Evolutionary conservation across 106 monocot genomes (phyloP).

Genomic region (Dendrobium nobile): DNA sequence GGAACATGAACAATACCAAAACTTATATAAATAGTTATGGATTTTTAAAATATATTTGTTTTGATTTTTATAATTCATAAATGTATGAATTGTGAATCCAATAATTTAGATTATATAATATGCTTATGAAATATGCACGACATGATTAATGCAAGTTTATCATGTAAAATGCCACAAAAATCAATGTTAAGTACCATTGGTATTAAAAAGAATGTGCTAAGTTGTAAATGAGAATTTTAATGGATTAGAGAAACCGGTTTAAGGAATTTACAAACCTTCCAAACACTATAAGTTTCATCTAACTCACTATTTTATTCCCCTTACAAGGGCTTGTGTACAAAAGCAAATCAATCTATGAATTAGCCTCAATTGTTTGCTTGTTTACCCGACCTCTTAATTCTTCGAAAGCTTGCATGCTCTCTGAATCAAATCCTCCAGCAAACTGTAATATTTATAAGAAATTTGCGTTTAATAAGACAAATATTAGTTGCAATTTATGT

Average conservation of each 20-base stretch:
- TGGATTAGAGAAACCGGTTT: neutral
- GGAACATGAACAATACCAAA: too few relatives aligned
- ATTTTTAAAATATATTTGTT: too few relatives aligned
- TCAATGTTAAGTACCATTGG: too few relatives aligned
- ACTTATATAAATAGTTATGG: too few relatives aligned
- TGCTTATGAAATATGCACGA: too few relatives aligned
- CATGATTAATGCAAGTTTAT: too few relatives aligned
- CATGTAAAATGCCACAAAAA: too few relatives aligned
- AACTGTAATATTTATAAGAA: constrained; percentile 32
- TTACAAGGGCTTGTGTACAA: neutral
- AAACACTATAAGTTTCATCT: neutral
- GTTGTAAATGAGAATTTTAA: too few relatives aligned
- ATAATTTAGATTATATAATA: too few relatives aligned
- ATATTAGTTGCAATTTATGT: neutral
- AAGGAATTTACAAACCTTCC: neutral
- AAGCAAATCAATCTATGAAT: neutral
- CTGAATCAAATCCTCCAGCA: constrained; percentile 88
- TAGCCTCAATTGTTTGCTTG: constrained; percentile 20
- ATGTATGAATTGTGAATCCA: too few relatives aligned
- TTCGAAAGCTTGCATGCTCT: constrained; percentile 89
- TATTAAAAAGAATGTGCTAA: too few relatives aligned
- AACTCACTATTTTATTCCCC: neutral
- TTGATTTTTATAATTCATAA: too few relatives aligned
- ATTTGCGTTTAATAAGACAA: neutral
- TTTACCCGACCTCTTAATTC: constrained; percentile 70